Conservation (phyloP, 129 eudicot genomes). For the Artemisia annua region DNA sequence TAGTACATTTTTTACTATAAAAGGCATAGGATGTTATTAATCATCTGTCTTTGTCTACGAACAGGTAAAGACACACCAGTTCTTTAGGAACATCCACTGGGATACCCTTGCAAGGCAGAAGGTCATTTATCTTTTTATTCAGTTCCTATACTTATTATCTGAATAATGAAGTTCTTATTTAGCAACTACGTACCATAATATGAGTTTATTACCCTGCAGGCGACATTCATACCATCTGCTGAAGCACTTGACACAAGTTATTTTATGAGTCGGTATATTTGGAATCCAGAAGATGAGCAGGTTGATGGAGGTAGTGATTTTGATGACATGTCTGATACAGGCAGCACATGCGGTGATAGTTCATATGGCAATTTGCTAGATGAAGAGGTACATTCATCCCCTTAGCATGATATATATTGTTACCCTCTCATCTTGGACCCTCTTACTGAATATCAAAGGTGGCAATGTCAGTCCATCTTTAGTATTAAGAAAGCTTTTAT, state of each 20-base stretch:
- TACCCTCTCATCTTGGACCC: constrained; percentile 10
- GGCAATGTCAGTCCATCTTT: background rate
- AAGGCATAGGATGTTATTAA: background rate
- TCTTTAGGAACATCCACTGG: constrained; percentile 86
- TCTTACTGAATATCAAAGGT: constrained; percentile 9
- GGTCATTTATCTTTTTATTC: constrained; percentile 39
- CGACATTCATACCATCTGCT: constrained; percentile 86
- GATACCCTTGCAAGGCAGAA: constrained; percentile 93
- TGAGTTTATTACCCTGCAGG: constrained; percentile 40
- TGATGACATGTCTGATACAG: constrained; percentile 77
- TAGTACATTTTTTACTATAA: background rate
- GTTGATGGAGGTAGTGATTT: constrained; percentile 87
- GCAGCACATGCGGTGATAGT: constrained; percentile 78
- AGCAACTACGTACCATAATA: constrained; percentile 1
- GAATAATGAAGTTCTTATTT: background rate
- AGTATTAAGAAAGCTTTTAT: background rate
- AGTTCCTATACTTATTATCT: background rate
- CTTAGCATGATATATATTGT: background rate
- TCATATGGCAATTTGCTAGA: constrained; percentile 70
- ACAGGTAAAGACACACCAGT: constrained; percentile 80
- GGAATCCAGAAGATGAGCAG: constrained; percentile 97
- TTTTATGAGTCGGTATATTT: constrained; percentile 96
- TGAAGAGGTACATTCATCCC: constrained; percentile 65
- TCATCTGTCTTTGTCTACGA: constrained; percentile 10
- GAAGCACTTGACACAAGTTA: constrained; percentile 91